Evolutionary conservation across 2,329 filamentous ascomycete genomes (phyloP).

Genomic region (Cladophialophora bantiana): DNA sequence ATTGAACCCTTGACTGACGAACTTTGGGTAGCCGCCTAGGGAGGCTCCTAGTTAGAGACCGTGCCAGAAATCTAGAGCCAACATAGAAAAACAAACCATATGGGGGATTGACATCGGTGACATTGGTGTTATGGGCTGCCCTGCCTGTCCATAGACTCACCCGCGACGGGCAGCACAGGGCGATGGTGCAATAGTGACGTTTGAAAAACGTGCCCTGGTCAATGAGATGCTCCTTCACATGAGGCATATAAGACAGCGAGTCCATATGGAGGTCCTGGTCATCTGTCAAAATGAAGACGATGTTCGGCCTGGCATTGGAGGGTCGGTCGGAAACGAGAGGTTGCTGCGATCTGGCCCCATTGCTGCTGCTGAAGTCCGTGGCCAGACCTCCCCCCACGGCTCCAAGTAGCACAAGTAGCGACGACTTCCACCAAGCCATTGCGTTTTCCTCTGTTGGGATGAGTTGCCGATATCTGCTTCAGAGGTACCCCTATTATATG

Average conservation of each 20-base stretch:
- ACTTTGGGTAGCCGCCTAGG: constrained; percentile 57
- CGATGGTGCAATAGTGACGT: constrained; percentile 71
- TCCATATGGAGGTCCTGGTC: constrained; percentile 70
- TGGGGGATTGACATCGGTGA: constrained; percentile 63
- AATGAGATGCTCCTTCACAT: constrained; percentile 62
- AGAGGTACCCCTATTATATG: background rate
- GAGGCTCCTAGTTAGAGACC: background rate
- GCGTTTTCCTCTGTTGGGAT: background rate
- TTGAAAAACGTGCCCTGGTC: constrained; percentile 66
- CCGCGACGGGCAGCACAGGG: constrained; percentile 72
- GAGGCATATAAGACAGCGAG: constrained; percentile 67
- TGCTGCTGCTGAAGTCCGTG: too few species aligned
- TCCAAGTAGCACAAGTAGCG: background rate
- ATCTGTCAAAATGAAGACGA: constrained; percentile 72
- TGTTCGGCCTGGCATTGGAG: constrained; percentile 55
- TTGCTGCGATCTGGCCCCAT: background rate
- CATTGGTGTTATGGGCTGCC: constrained; percentile 73
- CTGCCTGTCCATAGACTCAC: constrained; percentile 71
- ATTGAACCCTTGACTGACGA: constrained; percentile 59
- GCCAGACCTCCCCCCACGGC: background rate
- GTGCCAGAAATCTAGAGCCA: background rate
- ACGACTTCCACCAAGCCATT: constrained; percentile 9
- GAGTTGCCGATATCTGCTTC: background rate
- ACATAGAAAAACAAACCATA: constrained; percentile 30
- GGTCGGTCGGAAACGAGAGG: background rate